Base-by-base conservation (phyloP, 1,284 basidiomycete species). In the Sanguinoderma infundibulare region DNA sequence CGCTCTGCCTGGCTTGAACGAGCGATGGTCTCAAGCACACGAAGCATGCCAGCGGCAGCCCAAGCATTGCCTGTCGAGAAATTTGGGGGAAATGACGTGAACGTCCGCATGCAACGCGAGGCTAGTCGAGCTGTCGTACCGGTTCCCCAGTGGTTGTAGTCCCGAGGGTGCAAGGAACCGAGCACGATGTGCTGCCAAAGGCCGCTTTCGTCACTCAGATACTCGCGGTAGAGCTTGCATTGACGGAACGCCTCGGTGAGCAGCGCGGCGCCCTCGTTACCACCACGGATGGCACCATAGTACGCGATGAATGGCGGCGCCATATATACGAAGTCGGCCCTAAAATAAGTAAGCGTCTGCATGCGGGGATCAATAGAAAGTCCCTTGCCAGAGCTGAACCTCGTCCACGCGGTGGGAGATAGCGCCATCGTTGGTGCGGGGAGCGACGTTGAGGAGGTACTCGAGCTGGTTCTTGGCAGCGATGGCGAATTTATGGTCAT, bases 301-400 rank as follows among this genome's bases (percentile, higher is more conserved):
- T 88, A 91, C 2, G 92, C 90, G 40, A 95, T 78, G 74, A 92
- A 94, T 1, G 92, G 91, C 3, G 92, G 91, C 1, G 83, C 87
- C 90, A 91, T 90, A 75, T 89, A 90, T 1, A 87, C 74, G 64
- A 82, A 88, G 71, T 87, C 85, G 15, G 84, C 75, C 85, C 82
- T 83, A 57, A 52, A 5, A 17, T 22, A 49, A 28, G 15, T 53
- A n/a, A 62, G 36, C 34, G 5, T 42, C 36, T 24, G 54, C 55
- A 30, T 40, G 24, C 4, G 22, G 14, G 17, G 10, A 38, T 32
- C 36, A 42, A n/a, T n/a, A 44, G 2, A 57, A 26, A 8, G 26
- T 6, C 62, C 74, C 17, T 49, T 59, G 81, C 84, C 85, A 86
- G 34, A 87, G 74, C 67, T 87, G 84, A 6, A 82, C 79, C 66